A percentile compares a stretch with the other conserved stretches of the same genome.
phyloP scores from a whole-genome alignment of 75 land plant species.

The Selaginella tamariscina region DNA sequence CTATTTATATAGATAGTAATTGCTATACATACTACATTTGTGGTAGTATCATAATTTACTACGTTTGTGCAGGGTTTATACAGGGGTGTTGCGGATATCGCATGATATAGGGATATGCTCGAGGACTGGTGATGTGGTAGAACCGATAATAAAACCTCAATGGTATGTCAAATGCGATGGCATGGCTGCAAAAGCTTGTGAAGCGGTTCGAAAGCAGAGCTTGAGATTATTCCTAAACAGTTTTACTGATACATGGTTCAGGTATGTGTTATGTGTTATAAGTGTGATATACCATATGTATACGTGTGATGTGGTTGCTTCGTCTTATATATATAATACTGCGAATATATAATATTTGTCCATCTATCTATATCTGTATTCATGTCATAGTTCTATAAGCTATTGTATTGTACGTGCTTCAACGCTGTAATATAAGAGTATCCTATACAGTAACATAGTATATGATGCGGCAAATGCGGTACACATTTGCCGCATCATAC shows the following conservation, averaged over 20 bases:
- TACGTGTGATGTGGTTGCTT: too few relatives aligned
- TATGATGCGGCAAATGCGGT: too few relatives aligned
- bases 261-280: too few relatives aligned
- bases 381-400: too few relatives aligned
- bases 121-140: constrained; percentile 75
- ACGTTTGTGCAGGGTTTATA: constrained; percentile 54
- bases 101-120: constrained; percentile 88
- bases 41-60: constrained; percentile 2
- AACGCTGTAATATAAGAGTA: too few relatives aligned
- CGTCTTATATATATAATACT: too few relatives aligned
- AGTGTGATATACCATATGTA: too few relatives aligned
- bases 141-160: constrained; percentile 93
- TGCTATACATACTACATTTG: neutral
- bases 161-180: constrained; percentile 81
- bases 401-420: too few relatives aligned
- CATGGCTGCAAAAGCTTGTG: constrained; percentile 68
- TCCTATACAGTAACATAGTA: too few relatives aligned
- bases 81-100: constrained; percentile 64
- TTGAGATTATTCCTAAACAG: constrained; percentile 76
- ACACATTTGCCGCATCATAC: neutral
- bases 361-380: too few relatives aligned
- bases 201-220: constrained; percentile 60
- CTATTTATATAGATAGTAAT: too few relatives aligned
- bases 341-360: too few relatives aligned
- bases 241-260: constrained; percentile 67